Base-by-base conservation (phyloP, 306 rosid genomes). In the Gastrolobium villosum region DNA sequence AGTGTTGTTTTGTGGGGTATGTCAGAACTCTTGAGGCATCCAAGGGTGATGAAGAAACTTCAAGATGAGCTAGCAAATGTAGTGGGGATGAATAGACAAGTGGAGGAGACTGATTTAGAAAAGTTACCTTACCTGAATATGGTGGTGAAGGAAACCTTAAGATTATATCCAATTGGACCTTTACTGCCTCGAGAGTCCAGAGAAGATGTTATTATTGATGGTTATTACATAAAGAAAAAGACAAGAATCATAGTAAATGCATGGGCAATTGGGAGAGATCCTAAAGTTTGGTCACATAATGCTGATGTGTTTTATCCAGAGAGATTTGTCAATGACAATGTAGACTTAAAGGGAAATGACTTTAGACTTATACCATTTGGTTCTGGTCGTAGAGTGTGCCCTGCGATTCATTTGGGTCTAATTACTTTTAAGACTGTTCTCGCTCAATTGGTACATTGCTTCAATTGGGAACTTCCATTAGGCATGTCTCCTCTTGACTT, bases 301-400 rank as follows among this genome's bases (percentile, higher is more conserved):
- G 61, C 34, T 5, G 55, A 85, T 0, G 10, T 53, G 4, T 85
- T 88, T 6, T 75, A 61, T 32, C 88, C 82, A 0, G 74, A 73
- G 14, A 85, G 88, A 4, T 83, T 87, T 4, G 15, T 4, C 0
- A 0, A 80, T 10, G 7, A 3, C 2, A 20, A 76, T 0, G 0
- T 77, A 0, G 84, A 85, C 7, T 3, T 82, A 0, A 3, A 8
- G 6, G 88, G 88, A 7, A 59, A 45, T 2, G 85, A 85, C 30
- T 88, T 77, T 11, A 6, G 82, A 3, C 63, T 88, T 5, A 28
- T 83, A 4, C 87, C 86, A 37, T 85, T 88, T 55, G 91, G 89
- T 41, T 78, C 83, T 1, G 86, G 88, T 5, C 56, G 87, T 0
- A 76, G 87, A 72, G 67, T 76, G 1, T 87, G 90, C 5, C 87